phyloP scores from a whole-genome alignment of 805 yeast species.

The Kregervanrija delftensis region DNA sequence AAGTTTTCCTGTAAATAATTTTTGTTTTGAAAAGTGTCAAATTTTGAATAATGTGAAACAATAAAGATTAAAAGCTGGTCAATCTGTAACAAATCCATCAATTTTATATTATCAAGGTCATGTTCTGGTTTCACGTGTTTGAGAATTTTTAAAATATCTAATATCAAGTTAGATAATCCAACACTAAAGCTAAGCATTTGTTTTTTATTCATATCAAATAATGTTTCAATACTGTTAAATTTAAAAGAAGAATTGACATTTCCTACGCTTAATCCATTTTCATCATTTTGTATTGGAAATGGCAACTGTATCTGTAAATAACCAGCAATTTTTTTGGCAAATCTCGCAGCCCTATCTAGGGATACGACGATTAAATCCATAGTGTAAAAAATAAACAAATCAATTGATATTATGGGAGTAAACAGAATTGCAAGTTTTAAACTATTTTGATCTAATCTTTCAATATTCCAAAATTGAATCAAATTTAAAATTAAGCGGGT shows the following conservation, averaged over 20 bases:
- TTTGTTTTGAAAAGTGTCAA: too few species aligned
- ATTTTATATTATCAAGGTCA: neutral
- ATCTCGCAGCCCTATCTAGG: conserved; percentile 13
- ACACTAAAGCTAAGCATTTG: conserved; percentile 2
- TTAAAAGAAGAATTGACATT: neutral
- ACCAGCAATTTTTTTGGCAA: conserved; percentile 11
- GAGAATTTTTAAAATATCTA: conserved; percentile 3
- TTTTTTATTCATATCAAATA: conserved; percentile 1
- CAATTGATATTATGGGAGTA: conserved; percentile 22
- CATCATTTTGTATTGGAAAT: conserved; percentile 9
- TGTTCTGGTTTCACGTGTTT: conserved; percentile 7
- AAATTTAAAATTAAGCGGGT: neutral
- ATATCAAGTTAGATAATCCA: conserved; percentile 4
- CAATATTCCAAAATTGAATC: conserved; percentile 5
- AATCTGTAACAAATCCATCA: too few species aligned
- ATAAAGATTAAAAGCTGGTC: too few species aligned
- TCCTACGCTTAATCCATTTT: conserved; percentile 3
- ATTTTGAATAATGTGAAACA: too few species aligned
- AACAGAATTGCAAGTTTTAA: conserved; percentile 15
- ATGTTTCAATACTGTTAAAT: neutral
- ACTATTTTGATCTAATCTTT: conserved; percentile 1
- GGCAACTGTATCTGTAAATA: conserved; percentile 18
- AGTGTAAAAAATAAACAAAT: conserved; percentile 14
- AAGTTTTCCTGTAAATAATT: too few species aligned
- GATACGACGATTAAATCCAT: conserved; percentile 17